These are phyloP conservation scores for Copromyces sp. DNA, from an alignment of 495 filamentous ascomycete species.

Conservation along the genomic window DNA sequence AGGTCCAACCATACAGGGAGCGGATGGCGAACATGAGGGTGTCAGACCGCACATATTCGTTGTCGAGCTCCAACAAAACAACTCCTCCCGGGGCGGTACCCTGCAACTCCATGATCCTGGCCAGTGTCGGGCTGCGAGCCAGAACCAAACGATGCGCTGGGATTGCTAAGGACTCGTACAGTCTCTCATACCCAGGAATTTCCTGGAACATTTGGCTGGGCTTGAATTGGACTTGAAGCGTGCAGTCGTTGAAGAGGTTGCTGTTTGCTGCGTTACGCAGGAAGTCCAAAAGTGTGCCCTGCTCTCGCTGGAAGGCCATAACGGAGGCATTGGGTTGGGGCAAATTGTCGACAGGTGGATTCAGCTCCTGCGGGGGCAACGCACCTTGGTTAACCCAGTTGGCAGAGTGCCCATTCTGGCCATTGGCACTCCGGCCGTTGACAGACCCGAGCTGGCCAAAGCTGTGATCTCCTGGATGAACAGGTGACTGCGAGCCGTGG, in stretches of 20 bases:
- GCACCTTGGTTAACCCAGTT: neutral
- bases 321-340: neutral
- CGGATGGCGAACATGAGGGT: conserved; percentile 38
- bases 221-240: conserved; percentile 34
- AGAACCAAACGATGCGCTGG: conserved; percentile 44
- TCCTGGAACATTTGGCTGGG: conserved; percentile 32
- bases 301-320: conserved; percentile 11
- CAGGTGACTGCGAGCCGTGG: conserved; percentile 43
- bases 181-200: conserved; percentile 30
- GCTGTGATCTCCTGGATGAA: conserved; percentile 23
- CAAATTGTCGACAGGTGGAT: conserved; percentile 5
- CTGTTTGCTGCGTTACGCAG: conserved; percentile 31
- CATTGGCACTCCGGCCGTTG: conserved; percentile 10
- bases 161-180: conserved; percentile 26
- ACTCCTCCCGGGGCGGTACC: conserved; percentile 11
- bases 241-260: conserved; percentile 36
- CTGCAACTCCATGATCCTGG: conserved; percentile 11
- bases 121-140: conserved; percentile 38
- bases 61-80: conserved; percentile 34
- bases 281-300: conserved; percentile 28
- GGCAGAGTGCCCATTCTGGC: conserved; percentile 1
- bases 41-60: conserved; percentile 40
- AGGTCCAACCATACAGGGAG: conserved; percentile 36
- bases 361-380: conserved; percentile 5
- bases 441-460: conserved; percentile 16